Base-by-base conservation (phyloP, 1,284 basidiomycete species). In the Ustilago xerochloae region DNA sequence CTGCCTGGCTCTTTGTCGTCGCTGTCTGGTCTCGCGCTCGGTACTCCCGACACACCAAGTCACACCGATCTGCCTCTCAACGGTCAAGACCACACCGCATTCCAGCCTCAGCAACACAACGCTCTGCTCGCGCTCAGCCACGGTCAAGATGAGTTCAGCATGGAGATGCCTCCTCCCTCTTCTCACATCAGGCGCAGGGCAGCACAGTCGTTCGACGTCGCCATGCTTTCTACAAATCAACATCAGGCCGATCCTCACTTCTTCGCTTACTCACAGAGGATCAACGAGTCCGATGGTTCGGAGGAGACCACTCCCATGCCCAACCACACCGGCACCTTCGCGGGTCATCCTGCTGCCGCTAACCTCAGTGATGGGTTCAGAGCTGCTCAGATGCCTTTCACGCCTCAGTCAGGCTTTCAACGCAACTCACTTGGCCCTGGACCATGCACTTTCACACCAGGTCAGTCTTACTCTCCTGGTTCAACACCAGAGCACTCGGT, bases 271-370 rank as follows among this genome's bases (percentile, higher is more conserved):
- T 29, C 36, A 7, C 61, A 63, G 26, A 28, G 45, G n/a, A 56
- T 58, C 51, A 56, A 49, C 62, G 71, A 65, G 41, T 69, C 70
- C 36, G 65, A 77, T n/a, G 59, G 59, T n/a, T 66, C 66, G 9
- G 67, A 76, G 38, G 75, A 77, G 51, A 64, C 63, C 1, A 77
- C 73, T 7, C 77, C 75, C 29, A 78, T 79, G 77, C 77, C 75
- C 4, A 58, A 65, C 6, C 67, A 64, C 28, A 65, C 59, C 0
- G 64, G 73, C 36, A 68, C 61, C 9, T 78, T 79, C 32, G 51
- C 56, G 2, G 77, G 77, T 33, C 72, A 74, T 38, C 18, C 63
- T 9, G 46, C 70, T 5, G 45, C 18, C 53, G 32, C 32, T 33
- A 66, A 62, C 54, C 67, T 77, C 35, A 67, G 72, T 30, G 67